A percentile compares a stretch with the other conserved stretches of the same genome.
Evolutionary conservation across 2,329 filamentous ascomycete species (phyloP).

Genomic region (Sporothrix variecibatus): DNA sequence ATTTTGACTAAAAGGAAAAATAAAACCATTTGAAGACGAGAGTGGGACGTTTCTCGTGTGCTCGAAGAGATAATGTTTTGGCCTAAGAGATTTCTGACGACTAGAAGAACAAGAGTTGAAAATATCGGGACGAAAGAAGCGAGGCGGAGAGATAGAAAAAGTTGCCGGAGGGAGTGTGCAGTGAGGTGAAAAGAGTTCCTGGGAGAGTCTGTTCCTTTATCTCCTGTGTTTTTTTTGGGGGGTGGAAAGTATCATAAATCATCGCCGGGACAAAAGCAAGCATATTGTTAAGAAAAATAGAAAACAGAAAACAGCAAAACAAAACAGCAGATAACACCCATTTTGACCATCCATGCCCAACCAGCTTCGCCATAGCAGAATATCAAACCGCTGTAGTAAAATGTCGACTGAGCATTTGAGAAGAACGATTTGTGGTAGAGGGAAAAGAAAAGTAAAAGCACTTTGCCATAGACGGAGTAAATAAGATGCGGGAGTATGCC

Average conservation of each 20-base stretch:
- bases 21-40: slow-evolving; percentile 24
- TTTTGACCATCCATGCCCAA: slow-evolving; percentile 30
- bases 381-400: slow-evolving; percentile 23
- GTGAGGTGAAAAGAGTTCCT: slow-evolving; percentile 45
- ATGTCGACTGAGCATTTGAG: slow-evolving; percentile 19
- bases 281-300: slow-evolving; percentile 18
- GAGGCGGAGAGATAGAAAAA: slow-evolving; percentile 28
- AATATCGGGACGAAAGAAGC: slow-evolving; percentile 34
- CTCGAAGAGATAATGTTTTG: slow-evolving; percentile 27
- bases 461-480: background rate
- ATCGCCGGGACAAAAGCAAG: slow-evolving; percentile 30
- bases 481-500: background rate
- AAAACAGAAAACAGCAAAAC: slow-evolving; percentile 3
- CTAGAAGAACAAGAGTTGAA: slow-evolving; percentile 36
- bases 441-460: slow-evolving; percentile 7
- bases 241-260: slow-evolving; percentile 30
- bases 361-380: slow-evolving; percentile 14
- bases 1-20: background rate
- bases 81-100: slow-evolving; percentile 36
- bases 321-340: slow-evolving; percentile 18
- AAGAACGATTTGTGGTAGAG: slow-evolving; percentile 18
- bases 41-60: slow-evolving; percentile 32
- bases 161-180: slow-evolving; percentile 31
- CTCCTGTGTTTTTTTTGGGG: slow-evolving; percentile 26
- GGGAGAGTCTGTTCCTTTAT: slow-evolving; percentile 16